Percentiles rank a stretch among this genome's conserved stretches.
Conservation (phyloP, 495 filamentous ascomycete species). For the Lasiosphaeris hirsuta region DNA sequence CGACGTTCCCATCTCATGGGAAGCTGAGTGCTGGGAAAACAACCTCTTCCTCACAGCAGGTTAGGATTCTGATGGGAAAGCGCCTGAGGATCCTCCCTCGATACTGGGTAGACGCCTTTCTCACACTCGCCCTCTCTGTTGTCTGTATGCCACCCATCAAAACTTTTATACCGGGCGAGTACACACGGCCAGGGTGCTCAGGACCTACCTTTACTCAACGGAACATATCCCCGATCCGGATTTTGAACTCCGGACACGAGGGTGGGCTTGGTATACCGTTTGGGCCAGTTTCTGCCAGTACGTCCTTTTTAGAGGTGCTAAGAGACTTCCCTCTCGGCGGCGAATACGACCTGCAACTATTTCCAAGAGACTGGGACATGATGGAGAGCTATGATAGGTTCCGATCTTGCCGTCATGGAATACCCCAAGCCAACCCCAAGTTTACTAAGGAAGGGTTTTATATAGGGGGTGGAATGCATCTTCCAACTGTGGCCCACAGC, state of each 20-base stretch:
- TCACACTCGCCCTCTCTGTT: conserved; percentile 18
- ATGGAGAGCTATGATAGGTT: conserved; percentile 51
- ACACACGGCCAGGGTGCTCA: conserved; percentile 10
- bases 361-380: neutral
- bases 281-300: conserved; percentile 3
- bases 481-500: conserved; percentile 57
- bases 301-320: neutral
- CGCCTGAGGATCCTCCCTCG: conserved; percentile 17
- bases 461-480: conserved; percentile 47
- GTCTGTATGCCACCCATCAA: conserved; percentile 22
- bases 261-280: neutral
- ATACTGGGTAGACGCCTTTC: conserved; percentile 19
- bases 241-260: no score
- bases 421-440: conserved; percentile 45
- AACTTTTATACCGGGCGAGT: conserved; percentile 2
- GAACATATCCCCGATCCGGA: no score
- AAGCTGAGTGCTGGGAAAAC: conserved; percentile 14
- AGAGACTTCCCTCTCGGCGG: conserved; percentile 1
- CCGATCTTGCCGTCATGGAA: conserved; percentile 51
- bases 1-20: neutral
- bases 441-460: conserved; percentile 68
- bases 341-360: neutral
- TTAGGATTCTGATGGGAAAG: conserved; percentile 17
- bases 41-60: conserved; percentile 18
- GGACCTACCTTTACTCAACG: neutral